Conservation (phyloP, 768 basidiomycete genomes). For the Boletus vinaceobasis region DNA sequence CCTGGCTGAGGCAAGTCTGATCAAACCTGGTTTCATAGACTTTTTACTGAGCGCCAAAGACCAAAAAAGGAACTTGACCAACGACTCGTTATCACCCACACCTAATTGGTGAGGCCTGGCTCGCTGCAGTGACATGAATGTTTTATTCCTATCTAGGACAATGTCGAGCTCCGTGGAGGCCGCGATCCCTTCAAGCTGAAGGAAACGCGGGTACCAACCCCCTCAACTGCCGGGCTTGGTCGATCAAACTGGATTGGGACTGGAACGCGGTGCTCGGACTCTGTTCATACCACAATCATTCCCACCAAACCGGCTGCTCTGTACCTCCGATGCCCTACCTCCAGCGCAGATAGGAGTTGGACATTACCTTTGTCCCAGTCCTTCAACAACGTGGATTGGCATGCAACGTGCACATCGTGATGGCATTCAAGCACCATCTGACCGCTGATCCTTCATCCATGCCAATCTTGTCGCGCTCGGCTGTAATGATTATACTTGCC, state of each 20-base stretch:
- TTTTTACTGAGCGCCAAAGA: neutral
- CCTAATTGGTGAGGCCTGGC: conserved; percentile 21
- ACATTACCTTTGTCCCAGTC: neutral
- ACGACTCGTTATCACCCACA: conserved; percentile 11
- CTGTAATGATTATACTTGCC: neutral
- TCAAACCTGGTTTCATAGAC: conserved; percentile 3
- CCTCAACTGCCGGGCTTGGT: neutral
- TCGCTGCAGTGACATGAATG: conserved; percentile 1
- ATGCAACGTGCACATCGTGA: conserved; percentile 19
- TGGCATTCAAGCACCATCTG: conserved; percentile 3
- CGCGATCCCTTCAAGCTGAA: conserved; percentile 15
- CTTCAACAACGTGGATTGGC: conserved; percentile 22
- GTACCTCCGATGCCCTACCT: conserved; percentile 11
- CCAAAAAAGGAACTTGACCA: conserved; percentile 7
- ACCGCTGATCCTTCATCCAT: conserved; percentile 2
- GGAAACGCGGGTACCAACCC: conserved; percentile 13
- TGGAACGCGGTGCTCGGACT: conserved; percentile 17
- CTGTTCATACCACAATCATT: conserved; percentile 11
- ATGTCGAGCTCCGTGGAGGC: conserved; percentile 16
- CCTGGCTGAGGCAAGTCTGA: conserved; percentile 9
- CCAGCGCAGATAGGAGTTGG: conserved; percentile 13
- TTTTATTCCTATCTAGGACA: conserved; percentile 8
- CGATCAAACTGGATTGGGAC: conserved; percentile 4
- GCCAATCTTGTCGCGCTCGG: conserved; percentile 4
- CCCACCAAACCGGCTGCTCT: conserved; percentile 4